Evolutionary conservation across 148 eudicot genomes (phyloP).

Genomic region (Rhododendron williamsianum): DNA sequence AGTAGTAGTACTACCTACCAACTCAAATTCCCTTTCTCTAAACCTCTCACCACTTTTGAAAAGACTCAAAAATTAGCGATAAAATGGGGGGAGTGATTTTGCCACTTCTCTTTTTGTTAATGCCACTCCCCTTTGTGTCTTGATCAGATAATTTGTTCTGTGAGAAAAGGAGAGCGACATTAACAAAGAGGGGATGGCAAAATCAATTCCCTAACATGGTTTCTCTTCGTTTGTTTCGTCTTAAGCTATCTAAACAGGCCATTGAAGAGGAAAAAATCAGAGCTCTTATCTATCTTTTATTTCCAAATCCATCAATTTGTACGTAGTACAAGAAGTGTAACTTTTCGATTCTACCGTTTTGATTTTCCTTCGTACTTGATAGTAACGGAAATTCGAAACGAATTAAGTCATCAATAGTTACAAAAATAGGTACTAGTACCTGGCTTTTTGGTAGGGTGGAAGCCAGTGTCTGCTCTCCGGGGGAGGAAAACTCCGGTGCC

Average conservation of each 20-base stretch:
- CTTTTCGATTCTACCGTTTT: not conserved
- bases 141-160: no score
- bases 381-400: not conserved
- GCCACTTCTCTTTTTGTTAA: no score
- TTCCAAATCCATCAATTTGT: not conserved
- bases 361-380: not conserved
- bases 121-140: no score
- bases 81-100: not conserved
- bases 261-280: not conserved
- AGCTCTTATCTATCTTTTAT: not conserved
- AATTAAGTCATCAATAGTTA: no score
- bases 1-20: not conserved
- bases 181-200: no score
- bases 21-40: not conserved
- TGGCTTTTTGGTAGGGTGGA: slow-evolving; percentile 36
- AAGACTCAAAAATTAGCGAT: not conserved
- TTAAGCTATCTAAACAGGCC: not conserved
- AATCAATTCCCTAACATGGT: not conserved
- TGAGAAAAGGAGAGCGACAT: no score
- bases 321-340: no score
- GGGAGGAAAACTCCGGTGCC: slow-evolving; percentile 82
- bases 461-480: slow-evolving; percentile 23
- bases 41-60: not conserved
- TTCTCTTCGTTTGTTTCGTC: not conserved
- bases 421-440: slow-evolving; percentile 18